These are phyloP conservation scores for Pseudogymnoascus sp. DNA, from an alignment of 2,329 filamentous ascomycete species.

Conservation along the genomic window DNA sequence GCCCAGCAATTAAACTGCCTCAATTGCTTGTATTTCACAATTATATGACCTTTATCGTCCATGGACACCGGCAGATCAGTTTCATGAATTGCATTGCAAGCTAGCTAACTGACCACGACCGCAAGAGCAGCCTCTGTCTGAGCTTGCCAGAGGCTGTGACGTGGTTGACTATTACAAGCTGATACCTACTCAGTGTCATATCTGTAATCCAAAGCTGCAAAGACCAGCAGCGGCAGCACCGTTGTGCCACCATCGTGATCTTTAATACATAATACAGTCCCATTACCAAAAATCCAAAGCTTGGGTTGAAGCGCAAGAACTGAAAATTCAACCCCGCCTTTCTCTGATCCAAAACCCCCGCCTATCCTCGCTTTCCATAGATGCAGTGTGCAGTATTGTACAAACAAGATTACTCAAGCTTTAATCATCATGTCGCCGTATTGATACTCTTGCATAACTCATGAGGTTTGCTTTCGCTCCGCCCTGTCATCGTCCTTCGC, in stretches of 20 bases:
- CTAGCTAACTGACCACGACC: not conserved
- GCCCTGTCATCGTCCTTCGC: conserved; percentile 16
- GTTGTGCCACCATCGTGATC: not conserved
- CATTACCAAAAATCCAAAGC: conserved; percentile 3
- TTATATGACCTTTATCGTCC: not conserved
- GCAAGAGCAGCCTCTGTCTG: conserved; percentile 2
- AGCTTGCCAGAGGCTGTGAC: not conserved
- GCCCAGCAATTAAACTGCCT: not conserved
- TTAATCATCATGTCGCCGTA: conserved; percentile 7
- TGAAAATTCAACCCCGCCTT: not conserved
- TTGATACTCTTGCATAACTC: conserved; percentile 5
- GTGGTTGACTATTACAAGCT: not conserved
- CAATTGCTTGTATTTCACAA: not conserved
- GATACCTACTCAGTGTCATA: conserved; percentile 6
- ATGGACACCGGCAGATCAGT: not conserved
- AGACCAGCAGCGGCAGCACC: not conserved
- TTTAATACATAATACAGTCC: conserved; percentile 4
- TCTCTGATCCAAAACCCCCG: conserved; percentile 7
- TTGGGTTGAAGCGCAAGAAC: not conserved
- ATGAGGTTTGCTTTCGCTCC: conserved; percentile 10
- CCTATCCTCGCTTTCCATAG: conserved; percentile 7
- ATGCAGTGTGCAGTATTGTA: conserved; percentile 9
- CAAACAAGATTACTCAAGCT: conserved; percentile 6
- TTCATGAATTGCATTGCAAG: conserved; percentile 8
- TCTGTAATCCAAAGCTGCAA: conserved; percentile 1